Base-by-base conservation (phyloP, 2,329 filamentous ascomycete genomes). In the Ambrosiella cleistominuta region DNA sequence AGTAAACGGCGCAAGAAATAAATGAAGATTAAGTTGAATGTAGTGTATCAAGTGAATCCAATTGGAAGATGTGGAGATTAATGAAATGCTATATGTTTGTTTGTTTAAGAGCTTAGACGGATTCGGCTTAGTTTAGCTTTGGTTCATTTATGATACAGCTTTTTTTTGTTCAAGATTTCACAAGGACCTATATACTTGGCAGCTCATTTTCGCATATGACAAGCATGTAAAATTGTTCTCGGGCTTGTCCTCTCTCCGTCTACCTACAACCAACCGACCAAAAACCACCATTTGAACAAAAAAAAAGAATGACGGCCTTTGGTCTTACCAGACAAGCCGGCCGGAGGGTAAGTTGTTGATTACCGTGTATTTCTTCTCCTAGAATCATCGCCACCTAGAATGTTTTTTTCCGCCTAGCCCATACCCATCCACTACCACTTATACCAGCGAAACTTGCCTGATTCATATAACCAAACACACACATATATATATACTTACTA, bases 311-410 rank as follows among this genome's bases (percentile, higher is more conserved):
- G 75, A 73, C 74, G 67, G 68, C 74, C 69, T 74, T 77, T 69
- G 70, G 74, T 66, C 68, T 76, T 63, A 73, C 71, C 64, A 70
- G 71, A 64, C 72, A 74, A 64, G 73, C 74, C 62, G 72, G 74
- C 66, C 70, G 70, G 63, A 70, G 71, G 65, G 70, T 74, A 66
- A 71, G 69, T 69, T 57, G 65, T 49, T 44, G 13, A 5, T 15
- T 36, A 11, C 45, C 40, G 5, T 40, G 1, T 15, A 39, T 47
- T 47, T 47, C 12, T 47, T 47, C 2, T 15, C 19, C 13, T 42
- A 17, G 19, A 8, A 15, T 15, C 1, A 13, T 17, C n/a, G n/a
- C 7, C 44, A 17, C 4, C 19, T 47, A 4, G 11, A 47, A 13
- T 17, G 19, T 13, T 13, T 47, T 13, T 8, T 47, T 47, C n/a